Evolutionary conservation across 305 asterid genomes (phyloP), one percentile per base, ranked within the genome.

Genomic region (Solanum hybrid): DNA sequence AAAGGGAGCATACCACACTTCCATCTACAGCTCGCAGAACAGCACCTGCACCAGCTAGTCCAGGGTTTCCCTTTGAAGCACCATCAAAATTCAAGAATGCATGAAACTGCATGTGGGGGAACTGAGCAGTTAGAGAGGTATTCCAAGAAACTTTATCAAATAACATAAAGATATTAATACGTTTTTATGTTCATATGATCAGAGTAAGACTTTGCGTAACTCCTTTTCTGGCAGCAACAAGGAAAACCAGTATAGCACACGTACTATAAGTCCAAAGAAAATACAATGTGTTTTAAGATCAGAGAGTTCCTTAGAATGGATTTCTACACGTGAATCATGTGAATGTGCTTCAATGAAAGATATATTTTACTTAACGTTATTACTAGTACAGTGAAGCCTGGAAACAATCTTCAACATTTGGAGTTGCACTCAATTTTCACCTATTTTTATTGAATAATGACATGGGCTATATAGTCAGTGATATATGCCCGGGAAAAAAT

Each of bases 41-140:
- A 26, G 94, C 94, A 84, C 96, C 96, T 69, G 96, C 96, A 85
- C 96, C 96, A 92, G 96, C 95, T 88, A 88, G 92, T 90, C 96
- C 96, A 37, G 96, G 96, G 75, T 94, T 94, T 66, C 96, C 96
- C 90, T 94, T 93, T 89, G 96, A 93, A 86, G 96, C 94, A 76
- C 96, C 96, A 91, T 94, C 96, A 72, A 93, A 94, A 4, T 91
- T 93, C 94, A 72, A 94, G 85, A 90, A 91, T 79, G 78, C 96
- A 94, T 64, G 96, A 89, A 90, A 86, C 96, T 93, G 90, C 24
- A 87, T 72, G 85, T 78, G 51, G 19, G 56, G 10, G 56, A 78
- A 78, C 31, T 35, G 51, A 79, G 42, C 85, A 79, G 60, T 79
- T 79, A n/a, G 24, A 79, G 51, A 79, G 64, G 85, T 12, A 79